These are phyloP conservation scores for Trypanosomatidae sp. DNA, from an alignment of 208 protist species.

Conservation along the genomic window DNA sequence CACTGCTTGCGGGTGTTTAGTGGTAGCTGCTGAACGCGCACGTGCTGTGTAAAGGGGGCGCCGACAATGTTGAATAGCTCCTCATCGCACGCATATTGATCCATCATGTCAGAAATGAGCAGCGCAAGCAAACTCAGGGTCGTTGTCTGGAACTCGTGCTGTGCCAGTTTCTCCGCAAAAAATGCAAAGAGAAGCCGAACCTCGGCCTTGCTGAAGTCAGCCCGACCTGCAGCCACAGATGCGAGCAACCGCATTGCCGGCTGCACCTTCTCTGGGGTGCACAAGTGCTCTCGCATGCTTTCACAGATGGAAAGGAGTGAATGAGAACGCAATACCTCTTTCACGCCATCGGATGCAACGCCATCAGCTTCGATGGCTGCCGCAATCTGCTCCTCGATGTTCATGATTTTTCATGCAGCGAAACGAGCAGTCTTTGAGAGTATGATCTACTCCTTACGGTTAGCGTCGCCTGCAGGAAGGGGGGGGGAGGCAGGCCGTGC, in stretches of 20 bases:
- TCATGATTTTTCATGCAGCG: conserved; percentile 4
- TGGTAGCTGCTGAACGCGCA: conserved; percentile 32
- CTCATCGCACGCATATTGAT: conserved; percentile 11
- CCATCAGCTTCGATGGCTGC: conserved; percentile 31
- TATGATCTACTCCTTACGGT: not conserved
- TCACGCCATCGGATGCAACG: conserved; percentile 28
- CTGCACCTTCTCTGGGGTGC: conserved; percentile 36
- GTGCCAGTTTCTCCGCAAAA: conserved; percentile 50
- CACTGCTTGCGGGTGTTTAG: conserved; percentile 27
- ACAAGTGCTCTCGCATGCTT: conserved; percentile 40
- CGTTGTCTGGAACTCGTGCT: conserved; percentile 30
- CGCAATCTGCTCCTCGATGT: conserved; percentile 23
- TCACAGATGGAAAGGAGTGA: conserved; percentile 53
- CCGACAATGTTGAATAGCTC: conserved; percentile 18
- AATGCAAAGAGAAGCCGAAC: conserved; percentile 46
- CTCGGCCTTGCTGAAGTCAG: conserved; percentile 33
- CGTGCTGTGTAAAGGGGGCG: conserved; percentile 14
- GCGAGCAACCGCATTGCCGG: conserved; percentile 49
- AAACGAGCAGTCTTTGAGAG: not conserved
- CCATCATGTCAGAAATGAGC: conserved; percentile 32
- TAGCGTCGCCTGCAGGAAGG: not conserved
- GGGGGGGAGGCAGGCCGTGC: not conserved
- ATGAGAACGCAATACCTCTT: conserved; percentile 30
- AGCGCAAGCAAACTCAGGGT: conserved; percentile 37
- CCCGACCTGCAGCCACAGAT: conserved; percentile 28